phyloP scores from a whole-genome alignment of 2,329 filamentous ascomycete species.

The Ceratocystiopsis sp. region DNA sequence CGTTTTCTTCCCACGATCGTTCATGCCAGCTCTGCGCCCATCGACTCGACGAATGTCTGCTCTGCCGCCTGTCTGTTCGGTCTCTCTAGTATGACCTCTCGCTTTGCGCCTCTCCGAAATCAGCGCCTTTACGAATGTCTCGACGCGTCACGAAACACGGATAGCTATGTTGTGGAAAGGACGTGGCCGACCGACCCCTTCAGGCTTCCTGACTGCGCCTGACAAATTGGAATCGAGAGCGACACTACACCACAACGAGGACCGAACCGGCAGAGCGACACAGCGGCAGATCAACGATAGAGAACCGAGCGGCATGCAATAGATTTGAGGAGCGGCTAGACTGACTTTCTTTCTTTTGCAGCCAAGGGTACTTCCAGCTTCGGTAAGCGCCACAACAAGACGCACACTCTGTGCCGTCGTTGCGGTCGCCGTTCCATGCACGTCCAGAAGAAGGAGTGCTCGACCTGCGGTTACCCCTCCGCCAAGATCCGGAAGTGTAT shows the following conservation, averaged over 20 bases:
- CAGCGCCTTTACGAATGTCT: too few relatives aligned
- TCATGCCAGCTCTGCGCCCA: not conserved
- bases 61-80: not conserved
- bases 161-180: too few relatives aligned
- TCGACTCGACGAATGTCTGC: not conserved
- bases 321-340: not conserved
- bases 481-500: conserved; percentile 98
- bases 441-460: conserved; percentile 98
- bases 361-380: conserved; percentile 40
- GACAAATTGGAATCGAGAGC: not conserved
- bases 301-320: not conserved
- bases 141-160: not conserved
- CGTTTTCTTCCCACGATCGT: conserved; percentile 15
- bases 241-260: not conserved
- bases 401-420: conserved; percentile 95
- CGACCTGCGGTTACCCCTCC: conserved; percentile 87
- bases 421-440: conserved; percentile 97
- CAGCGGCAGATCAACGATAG: not conserved
- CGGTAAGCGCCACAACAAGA: conserved; percentile 73
- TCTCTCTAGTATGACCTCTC: not conserved
- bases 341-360: conserved; percentile 12
- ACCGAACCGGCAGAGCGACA: conserved; percentile 7
- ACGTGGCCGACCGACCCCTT: too few relatives aligned
- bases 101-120: not conserved
- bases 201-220: too few relatives aligned